phyloP scores from a whole-genome alignment of 2,329 filamentous ascomycete species.

The Lecanosticta acicola region DNA sequence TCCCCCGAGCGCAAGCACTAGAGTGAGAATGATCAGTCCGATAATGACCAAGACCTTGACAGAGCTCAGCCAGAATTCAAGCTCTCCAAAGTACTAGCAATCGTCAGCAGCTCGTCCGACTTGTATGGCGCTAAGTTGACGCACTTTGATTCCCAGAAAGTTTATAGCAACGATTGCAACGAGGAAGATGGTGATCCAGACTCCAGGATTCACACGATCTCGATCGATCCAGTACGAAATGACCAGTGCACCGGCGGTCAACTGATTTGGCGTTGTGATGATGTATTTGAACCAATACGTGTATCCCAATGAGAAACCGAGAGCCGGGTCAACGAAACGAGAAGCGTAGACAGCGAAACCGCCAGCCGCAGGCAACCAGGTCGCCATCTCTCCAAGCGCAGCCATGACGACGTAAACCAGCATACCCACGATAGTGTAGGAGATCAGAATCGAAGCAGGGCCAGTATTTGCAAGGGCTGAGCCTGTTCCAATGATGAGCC shows the following conservation, averaged over 20 bases:
- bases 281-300: slow-evolving; percentile 59
- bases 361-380: slow-evolving; percentile 70
- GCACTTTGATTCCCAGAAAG: slow-evolving; percentile 54
- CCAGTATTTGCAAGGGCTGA: slow-evolving; percentile 46
- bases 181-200: slow-evolving; percentile 63
- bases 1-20: slow-evolving; percentile 28
- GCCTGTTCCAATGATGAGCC: slow-evolving; percentile 63
- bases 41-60: slow-evolving; percentile 45
- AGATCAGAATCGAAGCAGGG: slow-evolving; percentile 65
- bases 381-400: slow-evolving; percentile 76
- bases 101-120: neutral
- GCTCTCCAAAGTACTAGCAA: slow-evolving; percentile 41
- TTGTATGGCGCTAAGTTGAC: neutral
- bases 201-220: slow-evolving; percentile 30
- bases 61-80: slow-evolving; percentile 46
- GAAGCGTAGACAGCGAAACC: slow-evolving; percentile 78
- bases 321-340: slow-evolving; percentile 71
- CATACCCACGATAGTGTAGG: slow-evolving; percentile 62
- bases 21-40: slow-evolving; percentile 42
- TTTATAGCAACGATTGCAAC: slow-evolving; percentile 42
- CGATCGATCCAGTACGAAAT: slow-evolving; percentile 67
- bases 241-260: slow-evolving; percentile 73
- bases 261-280: slow-evolving; percentile 77
- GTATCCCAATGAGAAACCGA: slow-evolving; percentile 73
- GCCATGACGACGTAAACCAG: slow-evolving; percentile 79